phyloP scores from a whole-genome alignment of 108 stramenopile genomes.

The Nannochloropsis granulata region DNA sequence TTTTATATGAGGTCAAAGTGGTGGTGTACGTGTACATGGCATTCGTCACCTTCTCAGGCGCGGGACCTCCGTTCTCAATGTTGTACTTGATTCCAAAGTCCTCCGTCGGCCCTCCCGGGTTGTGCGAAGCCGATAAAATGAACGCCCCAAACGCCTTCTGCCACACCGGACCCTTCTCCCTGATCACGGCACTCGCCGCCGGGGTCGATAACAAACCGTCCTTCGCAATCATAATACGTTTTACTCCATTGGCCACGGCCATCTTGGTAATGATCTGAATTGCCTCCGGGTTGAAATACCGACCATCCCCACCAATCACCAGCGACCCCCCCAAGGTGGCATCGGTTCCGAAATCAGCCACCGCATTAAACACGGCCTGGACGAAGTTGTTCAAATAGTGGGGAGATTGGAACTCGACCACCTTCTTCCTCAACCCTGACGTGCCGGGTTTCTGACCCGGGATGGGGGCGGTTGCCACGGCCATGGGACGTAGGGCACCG shows the following conservation, averaged over 20 bases:
- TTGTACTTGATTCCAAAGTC: slow-evolving; percentile 99
- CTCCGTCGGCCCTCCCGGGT: slow-evolving; percentile 89
- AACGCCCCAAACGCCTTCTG: slow-evolving; percentile 92
- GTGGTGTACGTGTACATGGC: slow-evolving; percentile 73
- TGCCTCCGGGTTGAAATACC: slow-evolving; percentile 87
- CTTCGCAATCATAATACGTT: slow-evolving; percentile 87
- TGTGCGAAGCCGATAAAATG: slow-evolving; percentile 99
- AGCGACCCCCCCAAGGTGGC: slow-evolving; percentile 66
- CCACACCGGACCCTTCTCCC: slow-evolving; percentile 77
- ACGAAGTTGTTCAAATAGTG: slow-evolving; percentile 97
- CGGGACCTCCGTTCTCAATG: slow-evolving; percentile 94
- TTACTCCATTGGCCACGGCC: slow-evolving; percentile 36
- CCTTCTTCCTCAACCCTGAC: slow-evolving; percentile 97
- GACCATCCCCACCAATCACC: slow-evolving; percentile 93
- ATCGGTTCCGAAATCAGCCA: slow-evolving; percentile 65
- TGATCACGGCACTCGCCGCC: slow-evolving; percentile 88
- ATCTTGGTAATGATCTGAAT: slow-evolving; percentile 50
- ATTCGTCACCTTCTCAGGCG: slow-evolving; percentile 78
- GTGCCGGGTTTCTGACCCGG: slow-evolving; percentile 98
- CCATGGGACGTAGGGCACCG: slow-evolving; percentile 57
- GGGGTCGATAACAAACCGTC: slow-evolving; percentile 95
- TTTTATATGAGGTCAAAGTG: slow-evolving; percentile 71
- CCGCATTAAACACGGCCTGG: slow-evolving; percentile 82
- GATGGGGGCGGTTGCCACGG: slow-evolving; percentile 68
- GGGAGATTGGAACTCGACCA: slow-evolving; percentile 62